Conservation (phyloP, 2,329 filamentous ascomycete species). For the Aspergillus carbonarius region DNA sequence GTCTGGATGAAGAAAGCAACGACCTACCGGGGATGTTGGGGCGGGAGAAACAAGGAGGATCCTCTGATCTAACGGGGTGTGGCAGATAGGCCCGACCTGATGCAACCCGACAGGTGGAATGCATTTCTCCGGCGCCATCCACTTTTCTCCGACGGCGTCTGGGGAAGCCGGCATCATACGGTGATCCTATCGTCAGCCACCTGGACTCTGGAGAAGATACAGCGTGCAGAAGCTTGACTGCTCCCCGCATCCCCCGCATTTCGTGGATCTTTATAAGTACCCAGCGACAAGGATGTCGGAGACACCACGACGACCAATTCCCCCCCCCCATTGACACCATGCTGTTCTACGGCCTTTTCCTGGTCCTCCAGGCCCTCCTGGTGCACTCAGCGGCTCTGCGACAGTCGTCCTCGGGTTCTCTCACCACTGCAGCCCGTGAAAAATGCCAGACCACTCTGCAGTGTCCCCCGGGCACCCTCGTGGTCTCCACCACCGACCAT, state of each 20-base stretch:
- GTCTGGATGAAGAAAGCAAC: no score
- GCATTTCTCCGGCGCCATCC: constrained; percentile 19
- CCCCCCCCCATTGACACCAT: neutral
- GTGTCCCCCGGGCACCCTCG: constrained; percentile 30
- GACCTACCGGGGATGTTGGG: no score
- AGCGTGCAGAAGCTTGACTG: constrained; percentile 7
- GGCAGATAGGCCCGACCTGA: neutral
- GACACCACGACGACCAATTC: neutral
- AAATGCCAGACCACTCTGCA: constrained; percentile 26
- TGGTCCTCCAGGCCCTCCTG: constrained; percentile 6
- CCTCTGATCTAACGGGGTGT: neutral
- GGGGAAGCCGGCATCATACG: neutral
- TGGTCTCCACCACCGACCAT: constrained; percentile 26
- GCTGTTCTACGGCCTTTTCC: neutral
- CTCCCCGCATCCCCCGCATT: constrained; percentile 1
- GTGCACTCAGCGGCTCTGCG: constrained; percentile 8
- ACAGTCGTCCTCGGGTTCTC: neutral
- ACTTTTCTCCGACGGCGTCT: constrained; percentile 22
- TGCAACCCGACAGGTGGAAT: constrained; percentile 19
- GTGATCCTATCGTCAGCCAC: constrained; percentile 2
- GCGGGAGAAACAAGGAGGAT: no score
- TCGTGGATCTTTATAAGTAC: neutral
- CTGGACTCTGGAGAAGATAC: no score
- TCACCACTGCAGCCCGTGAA: constrained; percentile 16
- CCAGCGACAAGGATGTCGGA: neutral